Conservation (phyloP, 1,139 yeast genomes). For the Debaryomycetaceae sp. region DNA sequence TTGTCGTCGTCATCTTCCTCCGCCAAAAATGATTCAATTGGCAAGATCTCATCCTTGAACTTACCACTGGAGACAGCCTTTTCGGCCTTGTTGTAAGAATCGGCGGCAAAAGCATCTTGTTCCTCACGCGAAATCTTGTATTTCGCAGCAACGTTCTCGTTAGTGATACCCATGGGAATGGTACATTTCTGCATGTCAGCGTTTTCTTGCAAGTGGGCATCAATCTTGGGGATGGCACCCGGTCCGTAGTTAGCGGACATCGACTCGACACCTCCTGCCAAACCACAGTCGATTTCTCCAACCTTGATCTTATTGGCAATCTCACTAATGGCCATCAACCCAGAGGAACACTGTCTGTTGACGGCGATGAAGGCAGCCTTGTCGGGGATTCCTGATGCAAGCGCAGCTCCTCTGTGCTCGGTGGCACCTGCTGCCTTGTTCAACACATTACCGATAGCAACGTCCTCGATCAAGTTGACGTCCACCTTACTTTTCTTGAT, state of each 20-base stretch:
- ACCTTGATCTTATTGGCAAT: slow-evolving; percentile 81
- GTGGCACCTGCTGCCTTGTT: slow-evolving; percentile 90
- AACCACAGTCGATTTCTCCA: slow-evolving; percentile 89
- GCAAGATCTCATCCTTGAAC: slow-evolving; percentile 83
- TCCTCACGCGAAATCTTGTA: slow-evolving; percentile 61
- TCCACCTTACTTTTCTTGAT: slow-evolving; percentile 61
- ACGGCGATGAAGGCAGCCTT: slow-evolving; percentile 74
- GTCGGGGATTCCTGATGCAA: slow-evolving; percentile 48
- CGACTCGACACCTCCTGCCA: slow-evolving; percentile 91
- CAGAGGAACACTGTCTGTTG: slow-evolving; percentile 94
- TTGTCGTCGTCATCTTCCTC: slow-evolving; percentile 51
- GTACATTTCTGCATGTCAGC: slow-evolving; percentile 31
- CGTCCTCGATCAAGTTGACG: slow-evolving; percentile 68
- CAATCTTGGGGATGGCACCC: slow-evolving; percentile 60
- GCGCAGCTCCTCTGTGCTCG: slow-evolving; percentile 79
- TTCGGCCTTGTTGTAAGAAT: slow-evolving; percentile 81
- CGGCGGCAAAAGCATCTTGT: slow-evolving; percentile 87
- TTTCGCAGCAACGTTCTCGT: slow-evolving; percentile 40
- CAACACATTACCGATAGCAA: slow-evolving; percentile 84
- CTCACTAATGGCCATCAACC: slow-evolving; percentile 84
- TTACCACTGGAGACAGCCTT: slow-evolving; percentile 65
- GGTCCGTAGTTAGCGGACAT: slow-evolving; percentile 87
- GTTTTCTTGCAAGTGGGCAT: slow-evolving; percentile 37
- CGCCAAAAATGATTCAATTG: slow-evolving; percentile 55
- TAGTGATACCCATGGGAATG: slow-evolving; percentile 78